Base-by-base conservation (phyloP, 31 red algal genomes). In the Bonnemaisonia californica region DNA sequence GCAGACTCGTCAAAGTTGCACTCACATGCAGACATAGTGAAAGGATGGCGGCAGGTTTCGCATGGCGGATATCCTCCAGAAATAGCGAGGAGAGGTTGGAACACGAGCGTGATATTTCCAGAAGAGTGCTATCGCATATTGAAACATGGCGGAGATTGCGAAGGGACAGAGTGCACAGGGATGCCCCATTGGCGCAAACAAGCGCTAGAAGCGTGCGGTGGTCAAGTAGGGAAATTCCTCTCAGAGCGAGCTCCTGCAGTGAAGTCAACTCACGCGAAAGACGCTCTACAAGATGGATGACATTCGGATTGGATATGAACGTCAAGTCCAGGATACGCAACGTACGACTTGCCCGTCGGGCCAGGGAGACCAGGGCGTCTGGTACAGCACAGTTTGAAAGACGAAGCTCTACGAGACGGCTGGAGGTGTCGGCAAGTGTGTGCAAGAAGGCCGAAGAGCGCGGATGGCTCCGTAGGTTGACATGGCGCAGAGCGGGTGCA, bases 31-130 rank as follows among this genome's bases (percentile, higher is more conserved):
- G 13, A 62, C 74, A 77, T 12, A 60, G 19, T 23, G 18, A 3
- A 4, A 34, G 51, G 38, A 60, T 33, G 18, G 40, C 55, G 7
- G 22, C 29, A 3, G 74, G 40, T 21, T 38, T 26, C 24, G 29
- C 74, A 45, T 77, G 74, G 54, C 74, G 74, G n/a, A 77, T 39
- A 62, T 77, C 74, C 27, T 77, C 74, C 74, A 77, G 32, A 36
- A 77, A 59, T 28, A 77, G 54, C 29, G 26, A 26, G 0, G 28
- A 60, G 3, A 77, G 23, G 27, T 22, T 39, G 32, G 74, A 18
- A 45, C 74, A 77, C 21, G 35, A 3, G 7, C 18, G 8, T 24
- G 47, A 39, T 11, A 77, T 62, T 23, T 39, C 54, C 29, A 37
- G 23, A 21, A 77, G 22, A 0, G 74, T 60, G 13, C 0, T 47